Conservation (phyloP, 2,329 filamentous ascomycete species). For the Xylariaceae sp. region DNA sequence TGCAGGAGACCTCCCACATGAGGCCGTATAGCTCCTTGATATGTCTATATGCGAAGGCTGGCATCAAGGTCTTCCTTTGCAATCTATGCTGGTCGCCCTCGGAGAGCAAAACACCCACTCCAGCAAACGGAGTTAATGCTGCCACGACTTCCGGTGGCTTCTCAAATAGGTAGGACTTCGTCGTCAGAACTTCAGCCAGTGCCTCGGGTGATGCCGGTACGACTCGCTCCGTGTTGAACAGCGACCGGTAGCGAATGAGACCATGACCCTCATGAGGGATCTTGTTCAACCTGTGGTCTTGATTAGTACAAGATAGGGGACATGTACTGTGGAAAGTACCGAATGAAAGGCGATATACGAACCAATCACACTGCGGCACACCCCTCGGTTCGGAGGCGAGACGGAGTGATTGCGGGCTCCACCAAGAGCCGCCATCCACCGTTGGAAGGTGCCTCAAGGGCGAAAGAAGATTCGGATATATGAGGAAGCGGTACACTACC, state of each 20-base stretch:
- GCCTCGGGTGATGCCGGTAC: constrained; percentile 10
- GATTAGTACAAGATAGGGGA: neutral
- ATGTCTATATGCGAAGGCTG: constrained; percentile 17
- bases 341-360: neutral
- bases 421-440: constrained; percentile 14
- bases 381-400: constrained; percentile 9
- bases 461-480: constrained; percentile 17
- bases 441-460: constrained; percentile 16
- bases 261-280: constrained; percentile 8
- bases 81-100: constrained; percentile 17
- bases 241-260: constrained; percentile 11
- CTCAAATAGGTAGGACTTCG: constrained; percentile 14
- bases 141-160: constrained; percentile 11
- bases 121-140: constrained; percentile 11
- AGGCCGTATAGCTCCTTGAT: constrained; percentile 15
- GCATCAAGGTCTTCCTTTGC: constrained; percentile 14
- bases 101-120: constrained; percentile 12
- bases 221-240: constrained; percentile 11
- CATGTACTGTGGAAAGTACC: neutral
- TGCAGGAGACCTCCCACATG: constrained; percentile 16
- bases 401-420: constrained; percentile 14
- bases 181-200: constrained; percentile 14
- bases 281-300: constrained; percentile 7
- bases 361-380: constrained; percentile 14
- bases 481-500: constrained; percentile 7